Base-by-base conservation (phyloP, 2,329 filamentous ascomycete species). In the Chrysosporium keratinophilum region DNA sequence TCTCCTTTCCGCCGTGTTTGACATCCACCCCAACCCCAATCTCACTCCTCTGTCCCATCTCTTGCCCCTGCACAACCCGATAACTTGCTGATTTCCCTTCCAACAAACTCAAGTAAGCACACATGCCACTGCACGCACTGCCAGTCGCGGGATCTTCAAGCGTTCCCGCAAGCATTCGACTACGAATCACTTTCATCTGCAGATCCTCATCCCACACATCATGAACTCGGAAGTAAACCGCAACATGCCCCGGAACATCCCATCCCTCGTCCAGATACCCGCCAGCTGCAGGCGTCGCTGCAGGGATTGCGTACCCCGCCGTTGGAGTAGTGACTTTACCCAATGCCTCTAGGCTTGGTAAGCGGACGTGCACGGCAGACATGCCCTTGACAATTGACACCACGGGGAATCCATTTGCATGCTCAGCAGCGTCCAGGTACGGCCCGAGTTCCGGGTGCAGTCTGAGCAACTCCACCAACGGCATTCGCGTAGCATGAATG, bases 331-430 rank as follows among this genome's bases (percentile, higher is more conserved):
- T 62, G 59, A 67, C 61, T 5, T 63, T 62, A 4, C 69, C 74
- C 15, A 91, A 73, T 6, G 77, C 74, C 31, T 81, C 80, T 9
- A 87, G 67, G 52, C 74, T 76, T 0, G 78, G 73, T 19, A 93
- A 72, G 59, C 44, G 47, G 23, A 68, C 58, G 7, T 67, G 62
- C 5, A 62, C 61, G 42, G 64, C 66, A 1, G 79, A 80, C 83
- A 90, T 86, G 47, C 85, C 87, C 44, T 80, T 80, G 37, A 90
- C 85, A 40, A 88, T 79, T 58, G 78, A 82, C 50, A 81, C 76
- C 12, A 79, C 62, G 11, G 78, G 76, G 6, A 76, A 72, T 3
- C 67, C 66, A 23, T 58, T 59, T 15, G 47, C 56, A 33, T 60
- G 48, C 11, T 58, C 57, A 1, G 57, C 56, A 17, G 59, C 56